Conservation (phyloP, 164 flowering plant species). For the Aristolochia contorta region DNA sequence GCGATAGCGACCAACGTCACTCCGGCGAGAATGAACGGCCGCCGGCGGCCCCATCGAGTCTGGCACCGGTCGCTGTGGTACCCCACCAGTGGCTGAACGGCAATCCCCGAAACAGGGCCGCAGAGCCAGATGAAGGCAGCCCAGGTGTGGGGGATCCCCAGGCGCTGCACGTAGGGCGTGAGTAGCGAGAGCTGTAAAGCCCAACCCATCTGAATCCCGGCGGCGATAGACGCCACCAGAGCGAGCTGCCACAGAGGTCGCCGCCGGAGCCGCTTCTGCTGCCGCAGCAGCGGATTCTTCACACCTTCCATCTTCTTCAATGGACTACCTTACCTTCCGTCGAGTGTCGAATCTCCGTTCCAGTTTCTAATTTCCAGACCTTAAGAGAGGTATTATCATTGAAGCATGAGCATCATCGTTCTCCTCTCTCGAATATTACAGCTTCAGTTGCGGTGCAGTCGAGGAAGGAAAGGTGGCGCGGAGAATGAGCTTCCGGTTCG, state of each 20-base stretch:
- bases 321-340: too few relatives aligned
- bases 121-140: constrained; percentile 92
- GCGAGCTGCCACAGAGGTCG: constrained; percentile 29
- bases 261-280: too few relatives aligned
- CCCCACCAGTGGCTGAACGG: constrained; percentile 90
- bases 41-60: constrained; percentile 69
- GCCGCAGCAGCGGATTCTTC: too few relatives aligned
- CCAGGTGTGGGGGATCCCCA: constrained; percentile 90
- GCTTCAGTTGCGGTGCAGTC: too few relatives aligned
- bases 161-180: constrained; percentile 94
- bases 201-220: constrained; percentile 98
- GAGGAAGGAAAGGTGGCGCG: too few relatives aligned
- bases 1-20: constrained; percentile 39
- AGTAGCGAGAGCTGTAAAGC: constrained; percentile 91
- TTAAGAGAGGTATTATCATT: too few relatives aligned
- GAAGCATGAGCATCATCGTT: too few relatives aligned
- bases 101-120: constrained; percentile 84
- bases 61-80: constrained; percentile 73
- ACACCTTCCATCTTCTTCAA: too few relatives aligned
- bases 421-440: too few relatives aligned
- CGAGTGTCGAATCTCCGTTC: too few relatives aligned
- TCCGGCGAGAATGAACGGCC: constrained; percentile 74
- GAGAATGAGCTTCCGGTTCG: too few relatives aligned
- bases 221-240: constrained; percentile 68
- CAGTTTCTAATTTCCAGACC: too few relatives aligned